Evolutionary conservation across 805 yeast genomes (phyloP).

Genomic region (Cyberlindnera veronae): DNA sequence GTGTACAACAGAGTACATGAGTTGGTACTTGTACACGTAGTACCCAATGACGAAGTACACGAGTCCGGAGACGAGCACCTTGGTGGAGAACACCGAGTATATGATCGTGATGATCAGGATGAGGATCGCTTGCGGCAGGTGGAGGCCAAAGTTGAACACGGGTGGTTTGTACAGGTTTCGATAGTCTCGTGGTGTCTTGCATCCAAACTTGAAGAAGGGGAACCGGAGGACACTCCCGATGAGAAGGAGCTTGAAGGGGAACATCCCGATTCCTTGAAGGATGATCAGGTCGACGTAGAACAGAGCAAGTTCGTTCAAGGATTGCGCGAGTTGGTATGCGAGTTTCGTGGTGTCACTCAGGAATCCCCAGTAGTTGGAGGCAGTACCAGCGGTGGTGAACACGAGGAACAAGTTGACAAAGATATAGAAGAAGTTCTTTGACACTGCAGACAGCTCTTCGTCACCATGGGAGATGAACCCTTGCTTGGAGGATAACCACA

Average conservation of each 20-base stretch:
- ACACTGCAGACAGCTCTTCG: slow-evolving; percentile 83
- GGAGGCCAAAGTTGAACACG: slow-evolving; percentile 86
- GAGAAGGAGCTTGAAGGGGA: slow-evolving; percentile 81
- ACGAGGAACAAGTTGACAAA: slow-evolving; percentile 92
- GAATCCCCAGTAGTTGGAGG: slow-evolving; percentile 73
- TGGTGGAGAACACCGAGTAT: slow-evolving; percentile 86
- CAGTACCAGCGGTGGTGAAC: slow-evolving; percentile 92
- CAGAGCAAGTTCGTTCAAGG: slow-evolving; percentile 72
- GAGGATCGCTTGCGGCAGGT: slow-evolving; percentile 86
- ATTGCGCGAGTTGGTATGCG: slow-evolving; percentile 81
- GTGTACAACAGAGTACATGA: slow-evolving; percentile 86
- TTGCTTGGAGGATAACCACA: slow-evolving; percentile 77
- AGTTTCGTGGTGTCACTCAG: slow-evolving; percentile 86
- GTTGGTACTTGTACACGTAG: slow-evolving; percentile 86
- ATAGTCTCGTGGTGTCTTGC: slow-evolving; percentile 82
- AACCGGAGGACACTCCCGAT: slow-evolving; percentile 75
- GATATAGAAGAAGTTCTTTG: slow-evolving; percentile 91
- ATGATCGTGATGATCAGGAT: slow-evolving; percentile 80
- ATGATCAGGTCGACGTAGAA: slow-evolving; percentile 88
- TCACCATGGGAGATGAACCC: slow-evolving; percentile 92
- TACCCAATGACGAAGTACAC: slow-evolving; percentile 82
- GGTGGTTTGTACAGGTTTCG: slow-evolving; percentile 80
- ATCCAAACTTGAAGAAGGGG: slow-evolving; percentile 59
- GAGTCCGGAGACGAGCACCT: slow-evolving; percentile 79
- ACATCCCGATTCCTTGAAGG: slow-evolving; percentile 82